These are phyloP conservation scores for Dictyostelium intermedium DNA, from an alignment of 78 protist species.

Conservation along the genomic window DNA sequence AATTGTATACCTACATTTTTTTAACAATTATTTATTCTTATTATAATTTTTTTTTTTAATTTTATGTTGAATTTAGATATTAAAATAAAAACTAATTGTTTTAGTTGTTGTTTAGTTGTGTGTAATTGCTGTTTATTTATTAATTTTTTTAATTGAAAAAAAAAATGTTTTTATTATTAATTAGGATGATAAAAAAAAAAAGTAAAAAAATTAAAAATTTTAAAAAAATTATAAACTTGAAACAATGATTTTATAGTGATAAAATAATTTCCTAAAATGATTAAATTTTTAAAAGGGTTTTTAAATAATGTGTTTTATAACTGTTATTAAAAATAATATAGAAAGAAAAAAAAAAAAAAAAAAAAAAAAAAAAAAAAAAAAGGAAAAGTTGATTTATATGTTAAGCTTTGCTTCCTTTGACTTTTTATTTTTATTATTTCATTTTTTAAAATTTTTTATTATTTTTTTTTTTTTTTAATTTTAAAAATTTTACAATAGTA, in stretches of 20 bases:
- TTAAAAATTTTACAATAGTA: neutral
- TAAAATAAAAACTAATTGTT: neutral
- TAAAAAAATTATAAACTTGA: too few relatives aligned
- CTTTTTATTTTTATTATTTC: too few relatives aligned
- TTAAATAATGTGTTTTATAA: neutral
- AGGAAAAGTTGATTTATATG: too few relatives aligned
- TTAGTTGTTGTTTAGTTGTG: neutral
- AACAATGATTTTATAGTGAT: neutral
- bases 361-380: too few relatives aligned
- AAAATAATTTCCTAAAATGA: neutral
- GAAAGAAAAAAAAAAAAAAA: too few relatives aligned
- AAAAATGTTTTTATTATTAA: too few relatives aligned
- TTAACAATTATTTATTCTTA: too few relatives aligned
- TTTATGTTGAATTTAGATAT: neutral
- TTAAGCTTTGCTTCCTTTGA: neutral
- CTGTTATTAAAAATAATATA: neutral
- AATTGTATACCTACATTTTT: neutral
- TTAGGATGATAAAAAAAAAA: neutral
- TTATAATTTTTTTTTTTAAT: too few relatives aligned
- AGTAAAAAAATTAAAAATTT: too few relatives aligned
- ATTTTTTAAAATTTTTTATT: too few relatives aligned
- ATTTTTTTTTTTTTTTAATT: too few relatives aligned
- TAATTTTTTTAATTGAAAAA: neutral
- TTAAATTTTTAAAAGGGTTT: neutral
- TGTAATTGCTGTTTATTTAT: neutral